Base-by-base conservation (phyloP, 208 protist species). In the Herpetomonas samuelpessoai region DNA sequence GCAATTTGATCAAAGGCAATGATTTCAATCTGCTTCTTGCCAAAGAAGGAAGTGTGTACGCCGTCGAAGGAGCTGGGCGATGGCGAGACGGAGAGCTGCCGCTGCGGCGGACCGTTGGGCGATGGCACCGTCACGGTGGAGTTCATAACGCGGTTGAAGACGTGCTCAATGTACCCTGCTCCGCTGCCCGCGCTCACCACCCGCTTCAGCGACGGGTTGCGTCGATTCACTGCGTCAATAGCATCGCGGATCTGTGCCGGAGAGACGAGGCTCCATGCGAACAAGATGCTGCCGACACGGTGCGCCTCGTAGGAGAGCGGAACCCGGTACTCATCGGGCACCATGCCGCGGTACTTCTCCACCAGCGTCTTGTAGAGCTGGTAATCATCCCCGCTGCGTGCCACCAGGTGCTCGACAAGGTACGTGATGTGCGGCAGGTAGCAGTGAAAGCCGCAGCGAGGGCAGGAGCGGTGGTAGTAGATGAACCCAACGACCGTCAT, bases 121-220 rank as follows among this genome's bases (percentile, higher is more conserved):
- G 47, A 1, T 47, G 66, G 39, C 58, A 59, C 57, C 29, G 52
- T 35, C 9, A 80, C 65, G 45, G 68, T 47, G 10, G 31, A 29
- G 68, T 96, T 82, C 64, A 85, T 75, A 24, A 93, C 85, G 35
- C 86, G 77, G 57, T 93, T 93, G 62, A 96, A 91, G 24, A 96
- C 57, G 53, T 96, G 90, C 70, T 96, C 90, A 38, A 93, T 73
- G 68, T 93, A 96, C 6, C 90, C 90, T 26, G 58, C 71, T 18
- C 85, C 90, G 60, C 85, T 93, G 53, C 90, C 90, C 19, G 93
- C 55, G 62, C 86, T 93, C 14, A 92, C 65, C 53, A 96, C 61
- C 18, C 62, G 50, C 38, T 65, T 70, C 65, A 93, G 59, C 50
- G 79, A 71, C 10, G 86, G 82, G 46, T 89, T 67, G 55, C 59